Evolutionary conservation across 306 rosid species (phyloP).

Genomic region (Cucurbita ficifolia): DNA sequence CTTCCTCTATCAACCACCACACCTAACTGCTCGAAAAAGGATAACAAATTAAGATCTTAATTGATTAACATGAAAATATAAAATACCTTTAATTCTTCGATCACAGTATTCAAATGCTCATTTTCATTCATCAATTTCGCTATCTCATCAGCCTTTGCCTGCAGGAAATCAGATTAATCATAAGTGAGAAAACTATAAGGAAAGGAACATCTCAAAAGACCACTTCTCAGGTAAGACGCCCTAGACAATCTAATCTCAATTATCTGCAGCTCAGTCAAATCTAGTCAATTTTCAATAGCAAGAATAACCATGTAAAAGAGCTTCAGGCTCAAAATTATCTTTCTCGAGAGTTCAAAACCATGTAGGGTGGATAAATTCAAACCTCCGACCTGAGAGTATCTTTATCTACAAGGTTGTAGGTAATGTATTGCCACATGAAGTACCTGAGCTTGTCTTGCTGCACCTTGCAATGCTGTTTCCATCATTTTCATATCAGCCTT

Average conservation of each 20-base stretch:
- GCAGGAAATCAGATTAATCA: slow-evolving; percentile 4
- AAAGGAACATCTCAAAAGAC: background rate
- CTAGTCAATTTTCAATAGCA: background rate
- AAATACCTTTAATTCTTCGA: slow-evolving; percentile 74
- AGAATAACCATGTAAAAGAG: background rate
- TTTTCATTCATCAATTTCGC: slow-evolving; percentile 93
- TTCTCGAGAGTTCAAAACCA: background rate
- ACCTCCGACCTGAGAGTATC: background rate
- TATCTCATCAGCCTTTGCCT: slow-evolving; percentile 98
- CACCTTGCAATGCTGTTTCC: slow-evolving; percentile 96
- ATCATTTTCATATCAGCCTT: slow-evolving; percentile 81
- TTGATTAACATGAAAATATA: background rate
- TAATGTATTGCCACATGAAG: slow-evolving; percentile 9
- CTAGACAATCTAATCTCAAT: background rate
- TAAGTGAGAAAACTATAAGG: background rate
- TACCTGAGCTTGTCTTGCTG: slow-evolving; percentile 99
- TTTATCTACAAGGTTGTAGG: slow-evolving; percentile 6
- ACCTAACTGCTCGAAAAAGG: background rate
- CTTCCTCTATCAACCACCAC: background rate
- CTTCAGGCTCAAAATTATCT: background rate
- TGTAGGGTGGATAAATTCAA: background rate
- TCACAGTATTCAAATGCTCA: slow-evolving; percentile 58
- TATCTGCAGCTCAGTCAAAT: background rate
- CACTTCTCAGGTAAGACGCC: background rate
- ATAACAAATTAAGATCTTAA: background rate